These are phyloP conservation scores for Stellera chamaejasme DNA, from an alignment of 345 rosid genomes.

Conservation along the genomic window DNA sequence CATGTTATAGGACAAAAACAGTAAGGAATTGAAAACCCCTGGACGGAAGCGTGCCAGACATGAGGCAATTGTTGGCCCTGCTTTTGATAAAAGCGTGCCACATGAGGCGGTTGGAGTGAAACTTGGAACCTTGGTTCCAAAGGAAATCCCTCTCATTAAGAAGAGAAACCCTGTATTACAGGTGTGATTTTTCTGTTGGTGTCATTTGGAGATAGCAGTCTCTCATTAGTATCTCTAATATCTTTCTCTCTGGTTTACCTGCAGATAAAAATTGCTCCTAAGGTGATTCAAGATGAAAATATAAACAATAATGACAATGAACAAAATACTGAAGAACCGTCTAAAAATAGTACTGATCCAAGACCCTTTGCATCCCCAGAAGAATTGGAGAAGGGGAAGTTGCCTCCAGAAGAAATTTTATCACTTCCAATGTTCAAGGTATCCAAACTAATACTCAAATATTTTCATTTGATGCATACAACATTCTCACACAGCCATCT, in stretches of 20 bases:
- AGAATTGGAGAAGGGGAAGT: conserved; percentile 65
- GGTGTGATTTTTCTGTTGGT: conserved; percentile 29
- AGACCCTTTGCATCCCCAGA: conserved; percentile 43
- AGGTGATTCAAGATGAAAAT: conserved; percentile 37
- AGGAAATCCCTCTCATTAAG: conserved; percentile 76
- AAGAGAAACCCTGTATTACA: conserved; percentile 78
- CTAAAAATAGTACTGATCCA: conserved; percentile 24
- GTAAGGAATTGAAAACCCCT: conserved; percentile 25
- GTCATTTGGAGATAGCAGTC: background rate
- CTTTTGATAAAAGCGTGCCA: conserved; percentile 54
- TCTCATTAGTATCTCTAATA: conserved; percentile 4
- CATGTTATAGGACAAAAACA: conserved; percentile 34
- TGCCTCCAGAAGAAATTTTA: conserved; percentile 82
- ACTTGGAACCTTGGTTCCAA: conserved; percentile 68
- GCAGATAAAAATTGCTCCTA: conserved; percentile 74
- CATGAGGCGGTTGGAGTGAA: conserved; percentile 87
- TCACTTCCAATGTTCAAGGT: conserved; percentile 94
- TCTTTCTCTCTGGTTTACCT: conserved; percentile 15
- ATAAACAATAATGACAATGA: conserved; percentile 36
- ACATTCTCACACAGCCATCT: too few species aligned
- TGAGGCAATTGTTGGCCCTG: conserved; percentile 77
- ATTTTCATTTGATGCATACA: too few species aligned
- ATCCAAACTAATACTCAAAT: conserved; percentile 6
- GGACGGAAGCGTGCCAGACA: conserved; percentile 55
- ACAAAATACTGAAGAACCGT: conserved; percentile 33